Percentiles rank a stretch among this genome's conserved stretches.
Evolutionary conservation across 148 eudicot genomes (phyloP).

Genomic region (Diospyros kaki): DNA sequence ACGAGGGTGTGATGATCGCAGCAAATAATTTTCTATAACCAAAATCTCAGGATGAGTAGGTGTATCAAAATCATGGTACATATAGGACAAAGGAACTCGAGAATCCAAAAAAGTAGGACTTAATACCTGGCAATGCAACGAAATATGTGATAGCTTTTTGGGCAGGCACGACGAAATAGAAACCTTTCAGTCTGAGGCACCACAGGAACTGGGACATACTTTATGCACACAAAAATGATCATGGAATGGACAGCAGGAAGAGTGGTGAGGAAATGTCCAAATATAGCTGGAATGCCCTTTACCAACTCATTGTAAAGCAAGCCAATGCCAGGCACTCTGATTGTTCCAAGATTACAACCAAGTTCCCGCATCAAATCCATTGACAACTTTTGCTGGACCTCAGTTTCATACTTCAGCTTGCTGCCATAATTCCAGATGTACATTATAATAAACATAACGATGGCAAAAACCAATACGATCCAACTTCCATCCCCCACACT

Average conservation of each 20-base stretch:
- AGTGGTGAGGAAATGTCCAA: constrained; percentile 87
- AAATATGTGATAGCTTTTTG: constrained; percentile 88
- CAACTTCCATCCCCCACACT: constrained; percentile 95
- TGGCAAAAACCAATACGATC: constrained; percentile 78
- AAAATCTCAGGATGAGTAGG: too few relatives aligned
- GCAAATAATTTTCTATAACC: too few relatives aligned
- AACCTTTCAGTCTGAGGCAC: constrained; percentile 94
- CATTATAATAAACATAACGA: constrained; percentile 75
- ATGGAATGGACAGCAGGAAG: constrained; percentile 98
- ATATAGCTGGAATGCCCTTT: constrained; percentile 87
- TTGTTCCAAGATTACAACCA: constrained; percentile 88
- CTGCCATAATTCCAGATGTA: constrained; percentile 95
- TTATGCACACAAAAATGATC: constrained; percentile 92
- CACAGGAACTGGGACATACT: constrained; percentile 85
- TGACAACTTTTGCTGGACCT: constrained; percentile 84
- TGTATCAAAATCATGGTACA: background rate
- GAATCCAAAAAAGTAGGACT: constrained; percentile 4
- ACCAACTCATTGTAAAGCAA: constrained; percentile 94
- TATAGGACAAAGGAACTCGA: background rate
- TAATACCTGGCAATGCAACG: constrained; percentile 92
- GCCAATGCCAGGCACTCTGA: constrained; percentile 97
- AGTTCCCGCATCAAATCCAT: constrained; percentile 78
- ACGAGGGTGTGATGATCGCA: too few relatives aligned
- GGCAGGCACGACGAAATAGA: constrained; percentile 89
- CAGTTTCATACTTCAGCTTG: constrained; percentile 91